Evolutionary conservation across 2,329 filamentous ascomycete genomes (phyloP).

Genomic region (Coleophoma eucalyptorum): DNA sequence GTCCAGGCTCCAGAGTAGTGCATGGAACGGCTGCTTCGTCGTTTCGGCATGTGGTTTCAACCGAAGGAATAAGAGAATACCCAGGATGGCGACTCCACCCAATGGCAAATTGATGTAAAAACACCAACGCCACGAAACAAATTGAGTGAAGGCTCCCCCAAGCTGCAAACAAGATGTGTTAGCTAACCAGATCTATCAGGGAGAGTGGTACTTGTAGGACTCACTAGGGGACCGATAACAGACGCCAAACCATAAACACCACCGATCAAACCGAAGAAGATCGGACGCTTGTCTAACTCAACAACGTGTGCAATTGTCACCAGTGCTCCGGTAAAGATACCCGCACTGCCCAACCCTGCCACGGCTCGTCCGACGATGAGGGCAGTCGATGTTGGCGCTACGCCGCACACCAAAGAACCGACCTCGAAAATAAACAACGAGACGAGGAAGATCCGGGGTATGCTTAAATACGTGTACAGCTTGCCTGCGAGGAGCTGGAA

Average conservation of each 20-base stretch:
- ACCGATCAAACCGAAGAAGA: conserved; percentile 7
- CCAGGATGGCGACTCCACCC: conserved; percentile 20
- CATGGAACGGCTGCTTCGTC: background rate
- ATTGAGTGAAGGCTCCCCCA: conserved; percentile 26
- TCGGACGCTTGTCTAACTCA: conserved; percentile 13
- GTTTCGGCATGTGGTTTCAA: background rate
- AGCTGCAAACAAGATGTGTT: conserved; percentile 6
- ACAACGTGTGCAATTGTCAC: conserved; percentile 16
- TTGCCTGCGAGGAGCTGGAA: conserved; percentile 12
- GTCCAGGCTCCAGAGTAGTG: conserved; percentile 32
- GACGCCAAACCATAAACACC: background rate
- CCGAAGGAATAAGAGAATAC: conserved; percentile 18
- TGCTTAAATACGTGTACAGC: conserved; percentile 17
- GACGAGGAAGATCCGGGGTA: conserved; percentile 15
- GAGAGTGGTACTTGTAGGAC: background rate
- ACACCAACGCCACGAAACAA: conserved; percentile 21
- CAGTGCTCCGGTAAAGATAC: conserved; percentile 21
- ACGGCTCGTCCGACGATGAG: conserved; percentile 24
- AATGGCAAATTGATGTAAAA: conserved; percentile 32
- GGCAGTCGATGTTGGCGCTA: conserved; percentile 20
- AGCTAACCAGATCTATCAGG: background rate
- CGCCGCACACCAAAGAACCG: conserved; percentile 20
- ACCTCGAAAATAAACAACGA: conserved; percentile 23
- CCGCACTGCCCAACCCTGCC: conserved; percentile 19
- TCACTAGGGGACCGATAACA: background rate